A percentile compares a stretch with the other conserved stretches of the same genome.
These are phyloP conservation scores for Verticillium alfalfae DNA, from an alignment of 2,329 filamentous ascomycete species.

Conservation along the genomic window DNA sequence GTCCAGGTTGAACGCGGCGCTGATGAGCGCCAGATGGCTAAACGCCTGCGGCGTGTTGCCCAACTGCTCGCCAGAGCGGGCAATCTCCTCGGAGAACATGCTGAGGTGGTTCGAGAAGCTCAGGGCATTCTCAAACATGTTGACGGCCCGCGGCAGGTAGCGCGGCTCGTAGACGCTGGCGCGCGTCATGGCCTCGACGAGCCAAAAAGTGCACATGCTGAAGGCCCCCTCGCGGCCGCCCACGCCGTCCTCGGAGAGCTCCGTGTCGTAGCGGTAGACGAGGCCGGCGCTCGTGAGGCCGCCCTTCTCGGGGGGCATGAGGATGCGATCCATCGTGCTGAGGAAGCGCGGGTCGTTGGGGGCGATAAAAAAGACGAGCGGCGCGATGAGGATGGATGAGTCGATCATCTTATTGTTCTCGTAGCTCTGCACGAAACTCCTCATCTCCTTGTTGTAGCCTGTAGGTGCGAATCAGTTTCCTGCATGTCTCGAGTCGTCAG, in stretches of 20 bases:
- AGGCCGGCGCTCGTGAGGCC: conserved; percentile 70
- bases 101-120: conserved; percentile 70
- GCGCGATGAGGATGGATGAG: conserved; percentile 69
- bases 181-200: conserved; percentile 71
- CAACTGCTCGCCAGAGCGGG: conserved; percentile 68
- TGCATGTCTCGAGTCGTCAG: not conserved
- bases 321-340: conserved; percentile 66
- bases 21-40: conserved; percentile 69
- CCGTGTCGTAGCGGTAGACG: conserved; percentile 70
- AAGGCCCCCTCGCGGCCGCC: conserved; percentile 72
- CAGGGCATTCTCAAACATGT: conserved; percentile 73
- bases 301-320: conserved; percentile 67
- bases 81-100: conserved; percentile 78
- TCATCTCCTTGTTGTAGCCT: conserved; percentile 66
- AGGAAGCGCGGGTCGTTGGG: conserved; percentile 73
- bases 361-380: conserved; percentile 73
- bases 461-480: not conserved
- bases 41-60: conserved; percentile 79
- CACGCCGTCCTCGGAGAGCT: conserved; percentile 65
- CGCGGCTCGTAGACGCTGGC: conserved; percentile 60
- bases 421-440: conserved; percentile 71
- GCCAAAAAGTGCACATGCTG: conserved; percentile 79
- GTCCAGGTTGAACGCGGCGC: conserved; percentile 71
- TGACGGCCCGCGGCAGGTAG: conserved; percentile 57
- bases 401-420: conserved; percentile 66